Evolutionary conservation across 208 protist species (phyloP).

Genomic region (Naegleria fowleri): DNA sequence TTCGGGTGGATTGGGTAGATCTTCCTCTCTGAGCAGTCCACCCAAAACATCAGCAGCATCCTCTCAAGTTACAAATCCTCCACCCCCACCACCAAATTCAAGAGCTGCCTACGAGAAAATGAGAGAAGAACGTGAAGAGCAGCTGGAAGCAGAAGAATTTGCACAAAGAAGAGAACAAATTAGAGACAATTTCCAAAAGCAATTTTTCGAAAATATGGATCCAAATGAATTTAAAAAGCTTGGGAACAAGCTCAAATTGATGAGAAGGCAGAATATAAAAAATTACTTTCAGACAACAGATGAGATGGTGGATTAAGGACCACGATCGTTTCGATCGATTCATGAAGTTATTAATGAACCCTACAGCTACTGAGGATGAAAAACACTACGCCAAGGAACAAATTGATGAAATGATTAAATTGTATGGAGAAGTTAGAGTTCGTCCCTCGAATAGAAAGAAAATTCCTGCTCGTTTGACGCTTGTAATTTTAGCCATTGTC

Average conservation of each 20-base stretch:
- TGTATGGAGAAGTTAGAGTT: slow-evolving; percentile 2
- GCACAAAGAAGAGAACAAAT: background rate
- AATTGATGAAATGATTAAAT: background rate
- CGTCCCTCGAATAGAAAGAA: background rate
- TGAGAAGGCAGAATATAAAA: background rate
- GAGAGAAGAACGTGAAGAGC: background rate
- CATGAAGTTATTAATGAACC: background rate
- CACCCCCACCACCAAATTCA: too few species aligned
- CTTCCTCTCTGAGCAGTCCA: too few species aligned
- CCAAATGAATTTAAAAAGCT: background rate
- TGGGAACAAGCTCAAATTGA: background rate
- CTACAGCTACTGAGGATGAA: background rate
- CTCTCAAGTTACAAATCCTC: too few species aligned
- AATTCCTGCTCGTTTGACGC: background rate
- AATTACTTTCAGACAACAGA: background rate
- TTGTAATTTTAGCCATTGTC: background rate
- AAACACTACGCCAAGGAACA: background rate
- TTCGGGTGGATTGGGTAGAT: too few species aligned
- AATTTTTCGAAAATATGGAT: background rate
- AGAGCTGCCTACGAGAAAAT: background rate
- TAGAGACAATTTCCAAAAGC: background rate
- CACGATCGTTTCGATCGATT: background rate
- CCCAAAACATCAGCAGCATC: too few species aligned
- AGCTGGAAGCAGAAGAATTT: background rate
- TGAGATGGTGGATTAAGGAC: background rate